Base-by-base conservation (phyloP, 306 rosid genomes). In the Gastrolobium bilobum region DNA sequence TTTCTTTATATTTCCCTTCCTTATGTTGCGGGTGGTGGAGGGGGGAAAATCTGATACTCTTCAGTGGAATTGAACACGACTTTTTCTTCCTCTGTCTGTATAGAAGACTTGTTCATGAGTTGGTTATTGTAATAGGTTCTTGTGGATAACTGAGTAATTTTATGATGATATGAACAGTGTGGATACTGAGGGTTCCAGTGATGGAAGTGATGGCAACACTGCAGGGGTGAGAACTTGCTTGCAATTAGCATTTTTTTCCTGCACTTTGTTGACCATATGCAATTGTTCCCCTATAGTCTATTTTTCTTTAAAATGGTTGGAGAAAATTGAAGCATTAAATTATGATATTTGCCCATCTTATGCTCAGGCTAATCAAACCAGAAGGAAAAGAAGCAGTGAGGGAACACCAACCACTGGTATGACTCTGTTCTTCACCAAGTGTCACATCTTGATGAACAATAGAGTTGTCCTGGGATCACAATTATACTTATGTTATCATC, bases 381-480 rank as follows among this genome's bases (percentile, higher is more conserved):
- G 86, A 83, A 86, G 88, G 86, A 92, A 87, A 88, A 89, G 97
- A 88, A 91, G 95, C 87, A 86, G 88, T 42, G 97, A 92, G 79
- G 89, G 84, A 79, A 91, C 97, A 76, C 93, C 97, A 64, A 66
- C 86, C 79, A 77, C 90, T 80, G 97, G 97, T 92, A 92, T 66
- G 87, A 78, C 82, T 81, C 56, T 79, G 80, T 79, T 86, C 87
- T 89, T 79, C 84, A 64, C 79, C 85, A 57, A 82, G 84, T 78
- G 78, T 88, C 61, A 40, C 77, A 73, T 71, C 76, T 76, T 84
- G 78, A 70, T 63, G 78, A 84, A 72, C 52, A 35, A 79, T 78
- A 70, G 73, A 79, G 73, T 68, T 76, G 78, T 58, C 79, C 84
- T 59, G 60, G 73, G 66, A 73, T 84, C 75, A 56, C 64, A 31